Evolutionary conservation across 805 yeast species (phyloP), one percentile per base, ranked within the genome.

Genomic region (Candida insectorum): DNA sequence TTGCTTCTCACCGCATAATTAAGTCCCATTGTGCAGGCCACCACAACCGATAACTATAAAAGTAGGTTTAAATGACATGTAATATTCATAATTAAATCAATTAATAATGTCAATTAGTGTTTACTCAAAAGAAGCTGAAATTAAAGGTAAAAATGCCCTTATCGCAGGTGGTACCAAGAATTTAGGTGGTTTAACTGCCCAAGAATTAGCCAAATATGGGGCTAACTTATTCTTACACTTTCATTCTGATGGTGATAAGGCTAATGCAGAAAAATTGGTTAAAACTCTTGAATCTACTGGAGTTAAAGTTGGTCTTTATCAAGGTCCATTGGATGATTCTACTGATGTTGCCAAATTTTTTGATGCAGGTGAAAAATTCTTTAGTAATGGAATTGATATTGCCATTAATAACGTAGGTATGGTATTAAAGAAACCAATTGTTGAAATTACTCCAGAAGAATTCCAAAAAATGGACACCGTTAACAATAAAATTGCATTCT

Each of bases 351-450:
- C 56, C 14, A 54, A 60, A 18, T 54, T 79, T 34, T 79, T 80
- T 45, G 67, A 55, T 12, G 55, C 53, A 8, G 74, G 78, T 6
- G 59, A 60, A 33, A 39, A 51, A 10, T 53, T 58, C 25, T 69
- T 76, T 36, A 81, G 81, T 23, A 49, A 57, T 14, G 47, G 47
- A 4, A 59, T 76, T 42, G 83, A 80, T 46, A 66, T 75, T 49
- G 85, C 85, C n/a, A 64, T 80, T 46, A 79, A 79, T 59, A 78
- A 76, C 43, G 79, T 78, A 24, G 86, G 86, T 33, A 74, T 58
- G 67, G 85, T 80, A 15, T 60, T 79, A 53, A 78, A 79, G 64
- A 80, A 79, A 51, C 73, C 77, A 23, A 46, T 79, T 31, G 57
- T 56, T 21, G 77, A 76, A n/a, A 60, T 70, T 37, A 39, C 73